phyloP scores from a whole-genome alignment of 306 rosid species.

The Castanospermum australe region DNA sequence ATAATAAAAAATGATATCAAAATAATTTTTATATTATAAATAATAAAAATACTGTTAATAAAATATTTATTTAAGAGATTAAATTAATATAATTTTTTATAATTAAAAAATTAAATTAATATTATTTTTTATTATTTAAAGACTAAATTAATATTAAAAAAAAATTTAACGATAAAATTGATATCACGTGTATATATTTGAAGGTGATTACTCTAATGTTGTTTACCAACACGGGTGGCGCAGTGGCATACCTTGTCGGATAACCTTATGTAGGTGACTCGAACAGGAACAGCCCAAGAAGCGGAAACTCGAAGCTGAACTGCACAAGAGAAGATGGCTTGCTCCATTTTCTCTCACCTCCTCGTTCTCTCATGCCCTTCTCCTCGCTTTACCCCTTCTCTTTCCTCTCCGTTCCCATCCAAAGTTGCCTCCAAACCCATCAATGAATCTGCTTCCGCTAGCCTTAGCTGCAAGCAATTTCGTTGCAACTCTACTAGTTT shows the following conservation, averaged over 20 bases:
- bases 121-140: too few relatives aligned
- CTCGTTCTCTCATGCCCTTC: constrained; percentile 13
- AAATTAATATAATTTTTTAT: too few relatives aligned
- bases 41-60: too few relatives aligned
- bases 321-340: constrained; percentile 24
- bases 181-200: too few relatives aligned
- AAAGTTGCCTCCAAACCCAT: not conserved
- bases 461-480: constrained; percentile 22
- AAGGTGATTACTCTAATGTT: too few relatives aligned
- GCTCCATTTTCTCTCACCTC: constrained; percentile 30
- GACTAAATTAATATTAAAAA: too few relatives aligned
- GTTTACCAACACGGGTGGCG: not conserved
- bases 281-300: not conserved
- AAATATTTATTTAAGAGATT: too few relatives aligned
- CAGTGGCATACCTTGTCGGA: not conserved
- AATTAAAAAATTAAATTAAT: too few relatives aligned
- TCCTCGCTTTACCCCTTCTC: constrained; percentile 18
- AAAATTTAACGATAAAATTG: too few relatives aligned
- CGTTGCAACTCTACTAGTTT: not conserved
- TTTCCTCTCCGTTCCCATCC: constrained; percentile 10
- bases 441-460: not conserved
- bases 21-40: too few relatives aligned
- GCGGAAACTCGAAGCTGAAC: not conserved
- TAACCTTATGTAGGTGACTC: constrained; percentile 12
- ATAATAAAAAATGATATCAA: too few relatives aligned